A percentile compares a stretch with the other conserved stretches of the same genome.
phyloP scores from a whole-genome alignment of 495 filamentous ascomycete species.

The Hyaloscypha variabilis region DNA sequence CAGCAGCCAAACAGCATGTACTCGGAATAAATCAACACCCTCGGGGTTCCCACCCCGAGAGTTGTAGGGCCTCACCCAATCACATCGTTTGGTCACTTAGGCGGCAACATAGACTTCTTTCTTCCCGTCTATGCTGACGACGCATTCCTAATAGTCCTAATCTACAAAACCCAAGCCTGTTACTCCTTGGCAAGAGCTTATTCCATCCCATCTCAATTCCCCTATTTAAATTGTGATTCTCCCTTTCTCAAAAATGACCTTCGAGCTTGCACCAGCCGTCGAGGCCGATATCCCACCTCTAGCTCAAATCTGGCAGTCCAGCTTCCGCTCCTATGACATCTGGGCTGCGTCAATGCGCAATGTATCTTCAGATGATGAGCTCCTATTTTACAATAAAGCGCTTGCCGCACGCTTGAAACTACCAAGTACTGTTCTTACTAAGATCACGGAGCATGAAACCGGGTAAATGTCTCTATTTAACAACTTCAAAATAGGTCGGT shows the following conservation, averaged over 20 bases:
- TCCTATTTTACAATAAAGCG: neutral
- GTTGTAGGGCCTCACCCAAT: neutral
- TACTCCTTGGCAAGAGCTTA: neutral
- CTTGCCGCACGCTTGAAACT: neutral
- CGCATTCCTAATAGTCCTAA: neutral
- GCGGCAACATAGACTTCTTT: neutral
- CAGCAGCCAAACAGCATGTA: no score
- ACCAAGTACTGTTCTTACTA: neutral
- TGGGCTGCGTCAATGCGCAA: neutral
- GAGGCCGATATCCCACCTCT: neutral
- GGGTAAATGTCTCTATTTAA: neutral
- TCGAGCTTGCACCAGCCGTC: neutral
- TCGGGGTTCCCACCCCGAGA: neutral
- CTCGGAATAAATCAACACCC: neutral
- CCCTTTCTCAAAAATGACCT: neutral
- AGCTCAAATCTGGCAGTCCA: neutral
- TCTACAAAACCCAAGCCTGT: no score
- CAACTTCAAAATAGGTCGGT: neutral
- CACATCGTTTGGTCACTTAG: neutral
- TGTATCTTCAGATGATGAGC: neutral
- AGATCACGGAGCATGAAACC: neutral
- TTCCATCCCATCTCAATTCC: no score
- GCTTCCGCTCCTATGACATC: conserved; percentile 4
- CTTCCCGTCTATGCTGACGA: neutral
- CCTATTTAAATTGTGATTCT: neutral